Conservation (phyloP, 2,329 filamentous ascomycete genomes). For the Fusarium avenaceum region DNA sequence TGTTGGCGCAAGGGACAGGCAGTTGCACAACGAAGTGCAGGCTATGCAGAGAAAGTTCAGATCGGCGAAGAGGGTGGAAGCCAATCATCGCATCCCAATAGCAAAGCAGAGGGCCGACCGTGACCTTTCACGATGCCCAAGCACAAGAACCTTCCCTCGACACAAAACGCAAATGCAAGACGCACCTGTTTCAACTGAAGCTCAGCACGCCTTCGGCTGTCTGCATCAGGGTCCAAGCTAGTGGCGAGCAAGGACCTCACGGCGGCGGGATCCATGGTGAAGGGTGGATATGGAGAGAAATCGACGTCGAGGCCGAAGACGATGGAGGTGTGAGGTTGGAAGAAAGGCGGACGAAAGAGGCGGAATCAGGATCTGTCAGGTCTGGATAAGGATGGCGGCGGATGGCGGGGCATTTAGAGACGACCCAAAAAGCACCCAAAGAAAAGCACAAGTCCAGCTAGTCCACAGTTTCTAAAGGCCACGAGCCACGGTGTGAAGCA, state of each 20-base stretch:
- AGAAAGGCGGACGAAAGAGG: constrained; percentile 41
- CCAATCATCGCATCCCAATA: not conserved
- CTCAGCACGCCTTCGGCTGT: constrained; percentile 82
- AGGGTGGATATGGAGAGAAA: constrained; percentile 37
- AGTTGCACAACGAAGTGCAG: constrained; percentile 29
- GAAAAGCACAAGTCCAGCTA: constrained; percentile 37
- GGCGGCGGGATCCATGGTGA: constrained; percentile 78
- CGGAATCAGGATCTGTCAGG: constrained; percentile 51
- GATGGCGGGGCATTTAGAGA: constrained; percentile 51
- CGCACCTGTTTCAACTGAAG: constrained; percentile 85
- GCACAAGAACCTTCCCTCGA: constrained; percentile 23
- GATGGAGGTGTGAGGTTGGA: constrained; percentile 42
- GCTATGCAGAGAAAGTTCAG: constrained; percentile 23
- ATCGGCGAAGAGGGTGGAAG: constrained; percentile 8
- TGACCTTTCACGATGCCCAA: not conserved
- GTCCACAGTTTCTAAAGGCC: constrained; percentile 42
- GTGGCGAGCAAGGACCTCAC: constrained; percentile 82
- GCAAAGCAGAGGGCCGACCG: constrained; percentile 3
- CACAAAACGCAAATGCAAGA: constrained; percentile 28
- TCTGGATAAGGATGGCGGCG: constrained; percentile 47
- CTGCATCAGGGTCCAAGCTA: constrained; percentile 80
- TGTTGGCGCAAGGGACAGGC: constrained; percentile 34
- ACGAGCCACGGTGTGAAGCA: constrained; percentile 32
- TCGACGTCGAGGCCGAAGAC: constrained; percentile 47
- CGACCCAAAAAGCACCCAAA: constrained; percentile 40